Base-by-base conservation (phyloP, 441 rosid species). In the Breynia disticha region DNA sequence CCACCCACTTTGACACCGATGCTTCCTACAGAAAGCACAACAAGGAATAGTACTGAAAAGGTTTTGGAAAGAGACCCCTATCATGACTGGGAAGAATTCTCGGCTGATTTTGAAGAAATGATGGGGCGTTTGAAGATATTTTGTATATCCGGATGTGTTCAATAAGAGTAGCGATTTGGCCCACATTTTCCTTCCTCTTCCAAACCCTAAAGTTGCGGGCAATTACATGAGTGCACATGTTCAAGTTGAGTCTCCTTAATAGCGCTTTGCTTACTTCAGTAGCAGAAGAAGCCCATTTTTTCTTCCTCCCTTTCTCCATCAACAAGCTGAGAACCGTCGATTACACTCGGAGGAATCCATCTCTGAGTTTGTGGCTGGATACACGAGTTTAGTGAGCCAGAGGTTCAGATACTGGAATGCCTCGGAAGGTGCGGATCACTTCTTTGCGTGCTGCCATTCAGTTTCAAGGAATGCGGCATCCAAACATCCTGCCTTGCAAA, bases 201-300 rank as follows among this genome's bases (percentile, higher is more conserved):
- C 60, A 19, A 61, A 74, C 63, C 79, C 79, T 12, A 50, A 16
- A 6, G 4, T 18, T 6, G 18, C n/a, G 16, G 77, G 77, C 13
- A 74, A 78, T 57, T 78, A 75, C 63, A 65, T 68, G 49, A 78
- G 79, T 61, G 78, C 75, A 70, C 71, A 67, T 72, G 63, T 78
- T 78, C 69, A 78, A 78, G 65, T 35, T 65, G 14, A 47, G 72
- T 28, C 74, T 77, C n/a, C 72, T 74, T 12, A 19, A 15, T 6
- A 69, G 79, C 52, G 46, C 70, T 13, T 55, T 74, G 16, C 45
- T 69, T 16, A 66, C 75, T 3, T 0, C 39, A 8, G 7, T 20
- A 37, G 73, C 82, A 4, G 46, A 16, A 43, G 21, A 72, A 46
- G 82, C 82, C 37, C 57, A 69, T 14, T 48, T 74, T 72, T 77